phyloP scores from a whole-genome alignment of 495 filamentous ascomycete genomes.

The Tuber magnatum region DNA sequence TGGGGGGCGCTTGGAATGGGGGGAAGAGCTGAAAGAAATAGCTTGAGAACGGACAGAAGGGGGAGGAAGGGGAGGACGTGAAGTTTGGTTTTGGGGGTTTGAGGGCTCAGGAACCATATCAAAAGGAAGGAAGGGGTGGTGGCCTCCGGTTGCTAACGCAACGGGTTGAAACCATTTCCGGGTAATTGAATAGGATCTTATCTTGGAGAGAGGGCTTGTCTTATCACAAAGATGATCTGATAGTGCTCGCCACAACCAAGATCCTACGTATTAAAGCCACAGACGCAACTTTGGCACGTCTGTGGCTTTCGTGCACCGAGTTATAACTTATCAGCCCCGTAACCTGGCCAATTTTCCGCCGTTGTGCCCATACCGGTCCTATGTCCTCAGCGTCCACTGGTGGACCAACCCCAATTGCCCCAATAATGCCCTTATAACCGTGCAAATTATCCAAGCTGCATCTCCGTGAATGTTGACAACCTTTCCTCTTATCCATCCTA shows the following conservation, averaged over 20 bases:
- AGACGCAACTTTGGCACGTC: background rate
- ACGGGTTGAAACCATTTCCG: background rate
- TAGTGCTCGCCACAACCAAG: background rate
- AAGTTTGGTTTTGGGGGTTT: background rate
- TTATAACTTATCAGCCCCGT: background rate
- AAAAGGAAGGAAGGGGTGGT: background rate
- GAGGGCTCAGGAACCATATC: background rate
- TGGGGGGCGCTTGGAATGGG: background rate
- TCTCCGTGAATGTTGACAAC: constrained; percentile 1
- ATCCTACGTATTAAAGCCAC: background rate
- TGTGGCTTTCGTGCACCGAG: constrained; percentile 1
- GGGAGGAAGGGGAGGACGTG: background rate
- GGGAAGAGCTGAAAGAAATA: background rate
- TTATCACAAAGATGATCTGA: background rate
- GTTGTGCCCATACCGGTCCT: background rate
- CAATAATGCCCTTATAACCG: background rate
- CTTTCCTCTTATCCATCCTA: background rate
- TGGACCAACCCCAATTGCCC: background rate
- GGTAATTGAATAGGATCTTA: background rate
- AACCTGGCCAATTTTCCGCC: background rate
- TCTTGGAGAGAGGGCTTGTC: background rate
- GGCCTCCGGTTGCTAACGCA: background rate
- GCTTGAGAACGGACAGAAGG: background rate
- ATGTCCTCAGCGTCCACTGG: background rate
- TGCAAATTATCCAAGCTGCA: background rate